A percentile compares a stretch with the other conserved stretches of the same genome.
phyloP scores from a whole-genome alignment of 345 rosid genomes.

The Bruguiera parviflora region DNA sequence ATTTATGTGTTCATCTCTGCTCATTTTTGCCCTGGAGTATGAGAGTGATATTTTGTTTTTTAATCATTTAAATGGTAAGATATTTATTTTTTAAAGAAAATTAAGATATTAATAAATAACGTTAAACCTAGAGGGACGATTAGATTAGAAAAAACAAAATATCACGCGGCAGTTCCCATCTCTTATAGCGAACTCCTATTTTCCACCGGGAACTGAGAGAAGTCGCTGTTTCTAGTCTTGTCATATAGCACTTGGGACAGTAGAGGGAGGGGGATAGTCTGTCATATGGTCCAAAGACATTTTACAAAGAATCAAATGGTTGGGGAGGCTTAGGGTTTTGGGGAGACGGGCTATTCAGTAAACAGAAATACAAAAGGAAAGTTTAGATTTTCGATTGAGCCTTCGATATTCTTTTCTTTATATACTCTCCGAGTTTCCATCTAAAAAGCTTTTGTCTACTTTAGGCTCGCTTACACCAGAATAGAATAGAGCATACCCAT shows the following conservation, averaged over 20 bases:
- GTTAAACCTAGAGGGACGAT: too few relatives aligned
- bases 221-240: slow-evolving; percentile 49
- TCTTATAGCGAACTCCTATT: neutral
- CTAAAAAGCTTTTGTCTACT: neutral
- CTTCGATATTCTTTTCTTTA: slow-evolving; percentile 10
- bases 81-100: too few relatives aligned
- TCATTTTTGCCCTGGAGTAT: too few relatives aligned
- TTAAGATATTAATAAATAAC: too few relatives aligned
- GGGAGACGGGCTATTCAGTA: slow-evolving; percentile 27
- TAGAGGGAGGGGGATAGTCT: slow-evolving; percentile 3
- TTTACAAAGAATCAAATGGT: slow-evolving; percentile 23
- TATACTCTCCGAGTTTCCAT: neutral
- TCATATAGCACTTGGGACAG: slow-evolving; percentile 51
- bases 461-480: slow-evolving; percentile 6
- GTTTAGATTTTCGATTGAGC: slow-evolving; percentile 5
- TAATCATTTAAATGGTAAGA: too few relatives aligned
- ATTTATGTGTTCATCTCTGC: too few relatives aligned
- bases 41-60: too few relatives aligned
- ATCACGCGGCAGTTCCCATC: too few relatives aligned
- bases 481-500: slow-evolving; percentile 12
- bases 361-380: slow-evolving; percentile 12
- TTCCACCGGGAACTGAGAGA: slow-evolving; percentile 39
- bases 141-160: too few relatives aligned
- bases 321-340: slow-evolving; percentile 32
- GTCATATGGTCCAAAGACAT: slow-evolving; percentile 8